A percentile compares a stretch with the other conserved stretches of the same genome.
Conservation (phyloP, 148 eudicot species). For the Rhododendron vialii region DNA sequence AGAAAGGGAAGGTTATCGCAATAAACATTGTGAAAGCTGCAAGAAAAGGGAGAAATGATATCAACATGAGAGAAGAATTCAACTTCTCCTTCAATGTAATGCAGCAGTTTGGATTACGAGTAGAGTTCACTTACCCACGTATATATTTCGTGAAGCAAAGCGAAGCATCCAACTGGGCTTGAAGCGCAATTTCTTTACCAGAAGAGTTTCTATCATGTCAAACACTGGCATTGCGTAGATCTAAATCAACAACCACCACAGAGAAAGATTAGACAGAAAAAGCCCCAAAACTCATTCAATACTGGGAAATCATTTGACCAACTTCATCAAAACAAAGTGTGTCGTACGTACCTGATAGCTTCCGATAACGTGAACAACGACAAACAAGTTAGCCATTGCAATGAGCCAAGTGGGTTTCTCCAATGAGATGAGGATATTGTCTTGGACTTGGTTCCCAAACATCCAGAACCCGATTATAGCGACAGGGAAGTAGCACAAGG, state of each 20-base stretch:
- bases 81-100: not conserved
- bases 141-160: constrained; percentile 27
- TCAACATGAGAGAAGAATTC: not conserved
- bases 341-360: constrained; percentile 25
- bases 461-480: constrained; percentile 22
- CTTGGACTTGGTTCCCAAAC: constrained; percentile 16
- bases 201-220: constrained; percentile 39
- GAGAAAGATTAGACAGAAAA: not conserved
- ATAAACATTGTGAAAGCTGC: constrained; percentile 33
- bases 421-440: constrained; percentile 27
- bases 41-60: not conserved
- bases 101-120: not conserved
- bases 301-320: not conserved
- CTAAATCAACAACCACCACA: constrained; percentile 8
- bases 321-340: not conserved
- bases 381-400: constrained; percentile 31
- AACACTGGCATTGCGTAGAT: constrained; percentile 47
- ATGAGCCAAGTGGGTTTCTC: constrained; percentile 29
- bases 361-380: constrained; percentile 33
- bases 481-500: constrained; percentile 32
- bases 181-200: constrained; percentile 31
- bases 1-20: constrained; percentile 29
- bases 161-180: constrained; percentile 29
- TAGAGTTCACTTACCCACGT: constrained; percentile 33
- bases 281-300: not conserved